Conservation (phyloP, 1,139 yeast genomes). For the Geotrichum aggregatum region DNA sequence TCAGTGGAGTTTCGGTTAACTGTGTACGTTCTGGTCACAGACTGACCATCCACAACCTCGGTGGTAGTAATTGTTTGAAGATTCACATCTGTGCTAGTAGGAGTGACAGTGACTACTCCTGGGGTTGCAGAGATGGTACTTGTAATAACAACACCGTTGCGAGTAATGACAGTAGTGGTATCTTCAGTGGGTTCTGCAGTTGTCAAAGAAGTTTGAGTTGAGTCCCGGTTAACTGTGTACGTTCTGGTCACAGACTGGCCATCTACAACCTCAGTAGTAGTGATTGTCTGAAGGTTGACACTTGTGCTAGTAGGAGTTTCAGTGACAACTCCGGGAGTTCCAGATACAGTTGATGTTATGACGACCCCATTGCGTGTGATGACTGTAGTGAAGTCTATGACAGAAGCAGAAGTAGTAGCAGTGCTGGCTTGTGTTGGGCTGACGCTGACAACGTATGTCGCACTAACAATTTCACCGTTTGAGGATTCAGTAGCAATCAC, state of each 20-base stretch:
- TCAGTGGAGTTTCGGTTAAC: constrained; percentile 1
- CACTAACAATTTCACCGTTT: background rate
- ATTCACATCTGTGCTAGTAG: constrained; percentile 14
- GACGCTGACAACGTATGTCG: constrained; percentile 1
- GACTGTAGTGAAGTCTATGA: constrained; percentile 13
- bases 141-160: constrained; percentile 13
- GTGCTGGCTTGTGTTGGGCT: background rate
- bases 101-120: constrained; percentile 13
- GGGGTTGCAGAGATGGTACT: constrained; percentile 9
- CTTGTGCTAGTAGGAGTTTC: constrained; percentile 18
- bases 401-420: constrained; percentile 3
- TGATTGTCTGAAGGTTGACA: constrained; percentile 7
- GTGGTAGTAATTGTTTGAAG: constrained; percentile 14
- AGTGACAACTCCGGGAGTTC: constrained; percentile 7
- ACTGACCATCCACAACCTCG: constrained; percentile 2
- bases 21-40: constrained; percentile 10
- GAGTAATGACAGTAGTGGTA: constrained; percentile 15
- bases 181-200: constrained; percentile 10
- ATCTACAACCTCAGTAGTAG: constrained; percentile 15
- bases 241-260: constrained; percentile 13
- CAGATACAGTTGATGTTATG: constrained; percentile 11
- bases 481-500: background rate
- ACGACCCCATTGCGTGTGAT: constrained; percentile 16
- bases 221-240: constrained; percentile 3
- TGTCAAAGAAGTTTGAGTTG: background rate